Conservation (phyloP, 2,329 filamentous ascomycete species). For the Paecilomyces sp. region DNA sequence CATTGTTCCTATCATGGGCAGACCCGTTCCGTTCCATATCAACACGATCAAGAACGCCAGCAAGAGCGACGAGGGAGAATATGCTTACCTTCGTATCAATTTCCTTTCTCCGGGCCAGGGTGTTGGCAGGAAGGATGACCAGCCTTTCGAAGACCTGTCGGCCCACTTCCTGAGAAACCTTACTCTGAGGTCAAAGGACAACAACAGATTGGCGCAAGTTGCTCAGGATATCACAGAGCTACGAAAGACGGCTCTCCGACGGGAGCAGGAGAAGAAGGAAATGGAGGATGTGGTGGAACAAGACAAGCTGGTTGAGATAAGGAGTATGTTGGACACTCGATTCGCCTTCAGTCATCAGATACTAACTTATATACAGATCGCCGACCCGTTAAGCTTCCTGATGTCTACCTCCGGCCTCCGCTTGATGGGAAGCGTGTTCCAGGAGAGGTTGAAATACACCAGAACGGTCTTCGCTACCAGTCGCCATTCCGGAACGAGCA, state of each 20-base stretch:
- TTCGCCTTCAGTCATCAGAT: constrained; percentile 1
- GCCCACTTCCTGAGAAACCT: constrained; percentile 94
- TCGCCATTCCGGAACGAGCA: constrained; percentile 72
- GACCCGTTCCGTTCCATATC: constrained; percentile 96
- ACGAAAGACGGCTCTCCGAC: constrained; percentile 85
- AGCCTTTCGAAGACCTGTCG: constrained; percentile 92
- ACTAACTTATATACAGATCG: constrained; percentile 60
- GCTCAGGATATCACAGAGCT: constrained; percentile 90
- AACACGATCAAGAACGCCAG: constrained; percentile 98
- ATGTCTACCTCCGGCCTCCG: constrained; percentile 90
- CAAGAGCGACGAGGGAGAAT: constrained; percentile 93
- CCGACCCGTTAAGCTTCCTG: constrained; percentile 80
- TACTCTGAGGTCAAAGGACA: constrained; percentile 87
- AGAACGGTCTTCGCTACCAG: constrained; percentile 96
- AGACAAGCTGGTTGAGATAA: constrained; percentile 90
- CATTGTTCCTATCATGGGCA: constrained; percentile 92
- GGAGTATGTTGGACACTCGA: constrained; percentile 55
- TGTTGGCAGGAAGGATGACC: constrained; percentile 93
- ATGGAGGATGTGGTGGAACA: constrained; percentile 99
- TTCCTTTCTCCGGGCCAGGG: constrained; percentile 95
- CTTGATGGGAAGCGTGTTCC: constrained; percentile 96
- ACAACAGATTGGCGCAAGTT: constrained; percentile 82
- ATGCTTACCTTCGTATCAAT: constrained; percentile 91
- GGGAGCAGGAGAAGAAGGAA: constrained; percentile 98
- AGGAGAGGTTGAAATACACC: constrained; percentile 93